A percentile compares a stretch with the other conserved stretches of the same genome.
phyloP scores from a whole-genome alignment of 2,329 filamentous ascomycete species.

The Trichophyton benhamiae region DNA sequence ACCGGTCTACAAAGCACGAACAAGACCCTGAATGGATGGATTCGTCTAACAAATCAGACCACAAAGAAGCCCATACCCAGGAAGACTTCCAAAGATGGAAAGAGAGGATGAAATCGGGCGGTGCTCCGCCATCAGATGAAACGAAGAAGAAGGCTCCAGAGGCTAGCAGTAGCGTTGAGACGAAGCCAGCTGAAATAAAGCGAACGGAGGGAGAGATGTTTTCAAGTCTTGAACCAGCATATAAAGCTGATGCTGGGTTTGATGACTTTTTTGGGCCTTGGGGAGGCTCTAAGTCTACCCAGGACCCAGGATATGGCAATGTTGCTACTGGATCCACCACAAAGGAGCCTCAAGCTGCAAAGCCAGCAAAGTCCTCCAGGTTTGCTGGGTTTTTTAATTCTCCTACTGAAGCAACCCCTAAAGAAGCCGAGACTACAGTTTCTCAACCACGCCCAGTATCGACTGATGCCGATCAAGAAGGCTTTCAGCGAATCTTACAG shows the following conservation, averaged over 20 bases:
- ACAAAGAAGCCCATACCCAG: conserved; percentile 60
- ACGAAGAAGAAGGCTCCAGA: conserved; percentile 33
- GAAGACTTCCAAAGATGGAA: conserved; percentile 95
- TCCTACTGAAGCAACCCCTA: conserved; percentile 42
- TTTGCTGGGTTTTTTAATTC: conserved; percentile 72
- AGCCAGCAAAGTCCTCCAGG: conserved; percentile 59
- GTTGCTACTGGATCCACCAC: conserved; percentile 19
- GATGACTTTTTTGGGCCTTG: conserved; percentile 66
- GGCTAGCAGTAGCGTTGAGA: conserved; percentile 24
- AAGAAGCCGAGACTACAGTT: conserved; percentile 18
- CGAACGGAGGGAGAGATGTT: conserved; percentile 40
- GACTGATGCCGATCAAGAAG: conserved; percentile 62
- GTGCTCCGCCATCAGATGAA: conserved; percentile 30
- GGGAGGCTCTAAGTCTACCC: conserved; percentile 37
- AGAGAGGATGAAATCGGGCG: conserved; percentile 69
- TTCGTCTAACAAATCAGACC: conserved; percentile 53
- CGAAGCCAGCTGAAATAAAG: conserved; percentile 28
- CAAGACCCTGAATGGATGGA: conserved; percentile 90
- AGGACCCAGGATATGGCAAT: conserved; percentile 26
- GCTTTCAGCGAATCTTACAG: conserved; percentile 68
- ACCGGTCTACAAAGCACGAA: conserved; percentile 46
- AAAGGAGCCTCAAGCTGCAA: conserved; percentile 36
- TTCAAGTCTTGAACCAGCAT: conserved; percentile 45
- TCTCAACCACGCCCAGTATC: conserved; percentile 32
- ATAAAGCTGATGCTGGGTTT: conserved; percentile 53